phyloP scores from a whole-genome alignment of 164 flowering plant genomes.

The Stephania cephalantha region DNA sequence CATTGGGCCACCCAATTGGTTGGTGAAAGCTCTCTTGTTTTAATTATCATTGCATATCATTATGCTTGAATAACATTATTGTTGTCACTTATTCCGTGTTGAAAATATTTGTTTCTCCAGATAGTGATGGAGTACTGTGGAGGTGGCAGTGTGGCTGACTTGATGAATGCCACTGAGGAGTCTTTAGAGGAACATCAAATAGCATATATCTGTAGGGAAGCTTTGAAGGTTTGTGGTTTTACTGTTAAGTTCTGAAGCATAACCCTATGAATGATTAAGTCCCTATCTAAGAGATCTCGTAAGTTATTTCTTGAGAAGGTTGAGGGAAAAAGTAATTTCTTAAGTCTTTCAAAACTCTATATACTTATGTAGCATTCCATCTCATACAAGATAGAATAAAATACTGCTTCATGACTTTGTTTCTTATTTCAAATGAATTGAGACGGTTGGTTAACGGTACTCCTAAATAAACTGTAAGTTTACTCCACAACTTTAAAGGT shows the following conservation, averaged over 20 bases:
- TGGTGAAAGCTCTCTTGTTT: not conserved
- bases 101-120: slow-evolving; percentile 37
- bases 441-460: too few relatives aligned
- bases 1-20: too few relatives aligned
- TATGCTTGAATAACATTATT: not conserved
- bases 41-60: not conserved
- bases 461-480: too few relatives aligned
- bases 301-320: not conserved
- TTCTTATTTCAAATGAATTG: too few relatives aligned
- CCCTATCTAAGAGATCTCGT: not conserved
- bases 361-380: not conserved
- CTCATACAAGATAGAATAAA: not conserved
- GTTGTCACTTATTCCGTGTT: not conserved
- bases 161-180: slow-evolving; percentile 88
- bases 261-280: not conserved
- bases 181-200: slow-evolving; percentile 90
- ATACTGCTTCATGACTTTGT: not conserved
- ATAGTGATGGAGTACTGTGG: slow-evolving; percentile 99
- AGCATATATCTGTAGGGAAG: slow-evolving; percentile 94
- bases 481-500: too few relatives aligned
- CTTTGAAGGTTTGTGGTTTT: slow-evolving; percentile 61
- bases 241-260: not conserved
- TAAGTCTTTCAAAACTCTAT: too few relatives aligned
- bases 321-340: not conserved
- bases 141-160: slow-evolving; percentile 98